Evolutionary conservation across 331 rosid genomes (phyloP), one percentile per base, ranked within the genome.

Genomic region (Pyracantha coccinea): DNA sequence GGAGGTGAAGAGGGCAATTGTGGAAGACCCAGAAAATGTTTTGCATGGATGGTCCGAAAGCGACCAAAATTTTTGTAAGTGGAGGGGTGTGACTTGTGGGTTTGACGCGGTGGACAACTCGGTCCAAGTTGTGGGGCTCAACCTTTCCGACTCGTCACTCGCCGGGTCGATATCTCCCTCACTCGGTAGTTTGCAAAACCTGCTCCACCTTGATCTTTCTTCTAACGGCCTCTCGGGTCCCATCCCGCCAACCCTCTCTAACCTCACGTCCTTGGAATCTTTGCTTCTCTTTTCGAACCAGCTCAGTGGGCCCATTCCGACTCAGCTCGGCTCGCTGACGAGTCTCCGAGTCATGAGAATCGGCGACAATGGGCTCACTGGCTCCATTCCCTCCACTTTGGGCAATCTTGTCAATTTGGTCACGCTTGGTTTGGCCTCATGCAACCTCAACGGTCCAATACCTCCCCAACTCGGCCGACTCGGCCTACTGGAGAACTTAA

Each of bases 101-200:
- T 71, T 78, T 47, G 65, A 81, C 88, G 78, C 91, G 74, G 71
- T 38, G 4, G 66, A 52, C 31, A 73, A 72, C 82, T 87, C 85
- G 1, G 83, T 74, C 27, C 88, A 66, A 33, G 90, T 89, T 74
- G 82, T 83, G 67, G 84, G 90, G 3, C 91, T 93, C 62, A 86
- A 90, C 90, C 98, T 93, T 17, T 87, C 97, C 71, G 87, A 78
- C 81, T 90, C 89, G 76, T 87, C 93, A 59, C 97, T 93, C 84
- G 74, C 81, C 21, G 97, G 97, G 74, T 85, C 85, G 15, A 75
- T 93, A 44, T 79, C 98, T 7, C 89, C 87, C 1, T 75, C 83
- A 63, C 82, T 93, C 85, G 85, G 88, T 47, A 82, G 63, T 27
- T 86, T 93, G 77, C 82, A 65, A 73, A 75, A 86, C 88, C 86